Evolutionary conservation across 306 rosid genomes (phyloP), one percentile per base, ranked within the genome.

Genomic region (Dryas alaskensis): DNA sequence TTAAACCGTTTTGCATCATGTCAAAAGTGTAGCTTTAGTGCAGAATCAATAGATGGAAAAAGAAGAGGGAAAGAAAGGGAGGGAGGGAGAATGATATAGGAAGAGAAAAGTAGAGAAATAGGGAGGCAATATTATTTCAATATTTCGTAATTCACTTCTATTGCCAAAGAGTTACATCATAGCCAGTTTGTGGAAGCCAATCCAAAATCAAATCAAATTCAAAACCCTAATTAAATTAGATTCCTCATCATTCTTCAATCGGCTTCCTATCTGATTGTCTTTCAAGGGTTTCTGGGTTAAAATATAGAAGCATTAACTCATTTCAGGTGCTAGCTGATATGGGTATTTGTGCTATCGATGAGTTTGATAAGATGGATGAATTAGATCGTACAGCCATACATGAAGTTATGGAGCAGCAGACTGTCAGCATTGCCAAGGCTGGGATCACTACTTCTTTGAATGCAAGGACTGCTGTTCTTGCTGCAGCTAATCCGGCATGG

Each of bases 401-500:
- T 72, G 99, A 95, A 87, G 99, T 95, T 78, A 95, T 95, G 99
- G 99, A 95, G 83, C 99, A 95, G 84, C 99, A 95, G 79, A 95
- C 98, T 44, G 99, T 95, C 80, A 95, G 99, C 88, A 95, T 95
- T 78, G 99, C 99, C 77, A 95, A 95, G 87, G 99, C 98, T 70
- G 99, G 99, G 54, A 94, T 94, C 81, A 92, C 98, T 50, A 95
- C 99, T 14, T 95, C 99, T 37, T 82, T 95, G 76, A 95, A 95
- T 87, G 99, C 99, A 67, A 90, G 99, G 83, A 92, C 99, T 75
- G 99, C 98, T 72, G 97, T 92, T 62, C 98, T 90, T 82, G 93
- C 99, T 81, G 99, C 99, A 74, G 99, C 99, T 71, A 92, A 95
- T 86, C 99, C 98, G 37, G 99, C 99, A 61, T 92, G 99, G 99